Evolutionary conservation across 164 flowering plant species (phyloP), one percentile per base, ranked within the genome.

Genomic region (Umbellularia californica): DNA sequence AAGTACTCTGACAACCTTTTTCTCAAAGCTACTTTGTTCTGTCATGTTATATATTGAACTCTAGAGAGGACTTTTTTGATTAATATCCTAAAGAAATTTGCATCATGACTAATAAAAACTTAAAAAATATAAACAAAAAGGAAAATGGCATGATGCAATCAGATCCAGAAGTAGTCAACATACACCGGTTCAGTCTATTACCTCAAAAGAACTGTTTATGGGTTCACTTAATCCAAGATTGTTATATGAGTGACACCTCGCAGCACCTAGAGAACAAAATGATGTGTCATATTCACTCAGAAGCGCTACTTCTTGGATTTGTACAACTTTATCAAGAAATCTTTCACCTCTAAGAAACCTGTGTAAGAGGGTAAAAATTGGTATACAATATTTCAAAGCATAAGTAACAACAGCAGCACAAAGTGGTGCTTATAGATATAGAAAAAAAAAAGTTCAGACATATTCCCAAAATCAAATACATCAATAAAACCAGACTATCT

Each of bases 311-410:
- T 89, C 87, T 65, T 91, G 81, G 41, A 89, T 86, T 74, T 90
- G 70, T 78, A 92, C 80, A 60, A 91, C 87, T 78, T 91, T 94
- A 28, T 96, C 96, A 81, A 97, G 98, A 77, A 94, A 91, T 75
- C 85, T 90, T 47, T 96, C 90, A 50, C 98, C 98, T 82, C 90
- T 88, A 28, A 92, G 91, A 79, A 92, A 80, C 84, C 98, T 92
- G 73, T 22, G 24, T 27, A 64, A 64, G 27, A 7, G 19, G 0
- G 15, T 20, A 27, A 10, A 12, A 64, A 24, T 5, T 33, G 23
- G 12, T 64, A 22, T 6, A n/a, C 2, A 64, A 30, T 22, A 64
- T 64, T 3, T 6, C 66, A 58, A 58, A 58, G 63, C 22, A 64
- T 30, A 64, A 19, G 24, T 64, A 64, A 3, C 24, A 12, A 64